Conservation (phyloP, 1,284 basidiomycete species). For the Ganoderma multipileum region DNA sequence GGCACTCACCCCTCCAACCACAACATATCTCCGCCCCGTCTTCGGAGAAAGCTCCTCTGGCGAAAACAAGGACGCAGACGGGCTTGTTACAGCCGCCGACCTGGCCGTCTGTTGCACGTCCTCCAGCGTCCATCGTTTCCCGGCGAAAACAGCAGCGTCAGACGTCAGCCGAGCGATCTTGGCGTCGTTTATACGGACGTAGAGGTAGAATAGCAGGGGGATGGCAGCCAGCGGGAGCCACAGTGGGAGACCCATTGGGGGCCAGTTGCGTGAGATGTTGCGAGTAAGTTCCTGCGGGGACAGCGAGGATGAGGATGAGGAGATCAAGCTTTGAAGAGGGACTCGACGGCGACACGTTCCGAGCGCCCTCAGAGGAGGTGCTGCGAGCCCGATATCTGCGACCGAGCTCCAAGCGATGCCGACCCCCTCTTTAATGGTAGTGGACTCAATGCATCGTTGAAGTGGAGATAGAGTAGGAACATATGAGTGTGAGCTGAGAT, state of each 20-base stretch:
- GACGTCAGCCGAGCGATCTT: slow-evolving; percentile 54
- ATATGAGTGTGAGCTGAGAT: neutral
- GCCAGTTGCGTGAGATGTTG: neutral
- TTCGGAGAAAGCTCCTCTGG: slow-evolving; percentile 53
- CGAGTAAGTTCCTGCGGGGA: neutral
- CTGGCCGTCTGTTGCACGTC: slow-evolving; percentile 46
- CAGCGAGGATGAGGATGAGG: neutral
- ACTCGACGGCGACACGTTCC: neutral
- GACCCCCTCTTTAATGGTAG: neutral
- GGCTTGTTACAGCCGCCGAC: slow-evolving; percentile 35
- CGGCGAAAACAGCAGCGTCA: slow-evolving; percentile 51
- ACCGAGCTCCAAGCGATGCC: neutral
- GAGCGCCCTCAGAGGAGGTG: slow-evolving; percentile 8
- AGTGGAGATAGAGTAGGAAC: neutral
- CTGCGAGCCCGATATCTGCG: neutral
- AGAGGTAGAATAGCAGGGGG: slow-evolving; percentile 44
- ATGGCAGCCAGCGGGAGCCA: slow-evolving; percentile 25
- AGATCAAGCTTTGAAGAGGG: neutral
- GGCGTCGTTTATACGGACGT: slow-evolving; percentile 57
- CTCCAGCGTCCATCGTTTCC: slow-evolving; percentile 51
- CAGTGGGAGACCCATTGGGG: slow-evolving; percentile 20
- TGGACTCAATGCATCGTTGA: neutral
- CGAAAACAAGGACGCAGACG: slow-evolving; percentile 42
- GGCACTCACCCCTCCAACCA: slow-evolving; percentile 57
- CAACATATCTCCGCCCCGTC: slow-evolving; percentile 63